Conservation (phyloP, 768 basidiomycete genomes). For the Grammothele lineata region DNA sequence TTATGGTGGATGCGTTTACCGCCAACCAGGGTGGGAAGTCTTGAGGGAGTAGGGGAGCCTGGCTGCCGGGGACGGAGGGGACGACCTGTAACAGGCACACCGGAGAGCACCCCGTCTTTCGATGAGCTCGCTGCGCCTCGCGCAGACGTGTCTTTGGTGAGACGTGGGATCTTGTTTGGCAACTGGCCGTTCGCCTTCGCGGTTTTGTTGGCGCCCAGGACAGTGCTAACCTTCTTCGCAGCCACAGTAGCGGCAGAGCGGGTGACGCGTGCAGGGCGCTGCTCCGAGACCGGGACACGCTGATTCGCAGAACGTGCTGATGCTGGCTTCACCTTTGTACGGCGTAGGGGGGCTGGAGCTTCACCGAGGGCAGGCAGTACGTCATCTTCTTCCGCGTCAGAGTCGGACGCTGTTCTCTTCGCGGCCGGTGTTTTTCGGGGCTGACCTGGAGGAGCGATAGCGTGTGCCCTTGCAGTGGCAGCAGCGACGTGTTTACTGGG, state of each 20-base stretch:
- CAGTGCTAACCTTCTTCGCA: slow-evolving; percentile 21
- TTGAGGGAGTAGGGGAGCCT: slow-evolving; percentile 70
- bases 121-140: slow-evolving; percentile 45
- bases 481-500: slow-evolving; percentile 72
- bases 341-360: slow-evolving; percentile 36
- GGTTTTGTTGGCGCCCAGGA: slow-evolving; percentile 20
- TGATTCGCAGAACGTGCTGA: slow-evolving; percentile 30
- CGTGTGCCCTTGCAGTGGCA: slow-evolving; percentile 65
- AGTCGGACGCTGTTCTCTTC: slow-evolving; percentile 66
- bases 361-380: slow-evolving; percentile 58
- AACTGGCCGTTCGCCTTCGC: slow-evolving; percentile 26
- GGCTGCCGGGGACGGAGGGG: slow-evolving; percentile 40
- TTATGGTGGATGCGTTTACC: slow-evolving; percentile 47
- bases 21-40: slow-evolving; percentile 66
- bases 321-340: slow-evolving; percentile 21
- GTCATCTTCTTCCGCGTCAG: slow-evolving; percentile 58
- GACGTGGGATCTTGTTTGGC: slow-evolving; percentile 38
- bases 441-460: slow-evolving; percentile 75
- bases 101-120: slow-evolving; percentile 27
- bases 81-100: slow-evolving; percentile 24
- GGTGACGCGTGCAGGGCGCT: slow-evolving; percentile 70
- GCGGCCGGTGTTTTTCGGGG: slow-evolving; percentile 83
- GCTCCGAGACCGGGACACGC: slow-evolving; percentile 62
- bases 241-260: slow-evolving; percentile 58
- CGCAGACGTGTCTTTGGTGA: slow-evolving; percentile 40